Evolutionary conservation across 2,329 filamentous ascomycete genomes (phyloP).

Genomic region (Calonectria naviculata): DNA sequence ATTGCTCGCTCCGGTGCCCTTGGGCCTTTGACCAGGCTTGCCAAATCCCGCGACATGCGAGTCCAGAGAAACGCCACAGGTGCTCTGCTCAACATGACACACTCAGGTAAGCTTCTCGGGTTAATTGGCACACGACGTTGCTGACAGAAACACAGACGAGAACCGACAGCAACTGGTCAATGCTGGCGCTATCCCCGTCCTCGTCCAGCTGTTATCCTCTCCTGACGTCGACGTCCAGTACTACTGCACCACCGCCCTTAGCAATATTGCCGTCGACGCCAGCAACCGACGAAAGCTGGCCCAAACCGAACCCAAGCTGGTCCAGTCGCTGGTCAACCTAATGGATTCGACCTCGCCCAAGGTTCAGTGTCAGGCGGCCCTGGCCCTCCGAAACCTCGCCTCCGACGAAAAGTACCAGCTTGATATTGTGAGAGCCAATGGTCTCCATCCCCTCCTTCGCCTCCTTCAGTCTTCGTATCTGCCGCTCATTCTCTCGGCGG

Average conservation of each 20-base stretch:
- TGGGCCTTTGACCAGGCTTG: slow-evolving; percentile 88
- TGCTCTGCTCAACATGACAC: slow-evolving; percentile 97
- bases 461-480: slow-evolving; percentile 96
- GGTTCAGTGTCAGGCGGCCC: slow-evolving; percentile 95
- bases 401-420: slow-evolving; percentile 99
- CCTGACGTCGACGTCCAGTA: slow-evolving; percentile 98
- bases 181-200: slow-evolving; percentile 95
- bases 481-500: slow-evolving; percentile 93
- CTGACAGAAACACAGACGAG: slow-evolving; percentile 73
- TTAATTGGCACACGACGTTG: not conserved
- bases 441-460: slow-evolving; percentile 85
- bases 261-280: slow-evolving; percentile 96
- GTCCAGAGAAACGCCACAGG: slow-evolving; percentile 98
- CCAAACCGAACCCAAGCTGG: slow-evolving; percentile 88
- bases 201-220: slow-evolving; percentile 94
- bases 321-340: slow-evolving; percentile 92
- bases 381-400: slow-evolving; percentile 93
- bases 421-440: slow-evolving; percentile 92
- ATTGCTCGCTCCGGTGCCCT: slow-evolving; percentile 96
- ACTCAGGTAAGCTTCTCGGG: slow-evolving; percentile 77
- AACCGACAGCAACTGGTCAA: slow-evolving; percentile 98
- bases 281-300: slow-evolving; percentile 92
- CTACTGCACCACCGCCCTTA: slow-evolving; percentile 98
- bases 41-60: slow-evolving; percentile 98
- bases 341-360: slow-evolving; percentile 99